Percentiles rank a stretch among this genome's conserved stretches.
phyloP scores from a whole-genome alignment of 73 alveolate species.

The Paraurostyla sp. region DNA sequence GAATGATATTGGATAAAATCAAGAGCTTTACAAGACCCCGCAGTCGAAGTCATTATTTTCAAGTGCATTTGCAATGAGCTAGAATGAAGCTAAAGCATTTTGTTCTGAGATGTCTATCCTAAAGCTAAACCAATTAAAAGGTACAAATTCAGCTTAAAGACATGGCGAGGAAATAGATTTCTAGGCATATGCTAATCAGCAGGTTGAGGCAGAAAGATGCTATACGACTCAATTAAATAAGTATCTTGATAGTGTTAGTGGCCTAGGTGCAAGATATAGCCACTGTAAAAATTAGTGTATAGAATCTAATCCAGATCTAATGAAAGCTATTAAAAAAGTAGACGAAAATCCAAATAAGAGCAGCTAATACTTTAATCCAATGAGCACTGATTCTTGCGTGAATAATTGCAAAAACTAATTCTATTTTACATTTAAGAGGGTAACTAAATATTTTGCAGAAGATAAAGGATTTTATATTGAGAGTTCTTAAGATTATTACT shows the following conservation, averaged over 20 bases:
- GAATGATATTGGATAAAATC: neutral
- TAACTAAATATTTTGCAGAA: neutral
- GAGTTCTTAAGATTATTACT: slow-evolving; percentile 23
- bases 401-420: neutral
- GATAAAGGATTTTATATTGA: slow-evolving; percentile 26
- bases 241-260: neutral
- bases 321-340: neutral
- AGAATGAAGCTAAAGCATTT: slow-evolving; percentile 5
- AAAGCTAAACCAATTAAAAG: neutral
- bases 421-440: slow-evolving; percentile 9
- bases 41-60: neutral
- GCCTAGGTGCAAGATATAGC: slow-evolving; percentile 13
- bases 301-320: neutral
- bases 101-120: neutral
- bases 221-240: neutral
- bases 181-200: neutral
- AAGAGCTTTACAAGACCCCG: neutral
- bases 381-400: neutral
- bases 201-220: slow-evolving; percentile 11
- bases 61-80: neutral
- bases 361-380: slow-evolving; percentile 7
- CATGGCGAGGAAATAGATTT: neutral
- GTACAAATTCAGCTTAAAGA: neutral
- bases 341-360: neutral
- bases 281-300: neutral